These are phyloP conservation scores for Pachysandra terminalis DNA, from an alignment of 164 flowering plant genomes.

Conservation along the genomic window DNA sequence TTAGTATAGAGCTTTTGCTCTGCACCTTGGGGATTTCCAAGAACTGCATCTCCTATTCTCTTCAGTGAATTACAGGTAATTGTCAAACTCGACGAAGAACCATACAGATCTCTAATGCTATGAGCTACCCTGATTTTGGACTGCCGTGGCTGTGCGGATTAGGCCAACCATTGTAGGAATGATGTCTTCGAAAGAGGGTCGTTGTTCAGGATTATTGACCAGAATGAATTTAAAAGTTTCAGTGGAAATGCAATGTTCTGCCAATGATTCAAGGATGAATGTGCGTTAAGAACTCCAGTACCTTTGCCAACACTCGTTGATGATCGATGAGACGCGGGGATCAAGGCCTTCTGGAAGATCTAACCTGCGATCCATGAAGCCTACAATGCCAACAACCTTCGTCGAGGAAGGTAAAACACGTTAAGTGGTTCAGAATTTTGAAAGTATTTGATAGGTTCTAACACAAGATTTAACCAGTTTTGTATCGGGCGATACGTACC, in stretches of 20 bases:
- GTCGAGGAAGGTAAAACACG: background rate
- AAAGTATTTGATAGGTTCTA: no score
- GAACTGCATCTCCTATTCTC: no score
- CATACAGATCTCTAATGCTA: background rate
- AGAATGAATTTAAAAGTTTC: background rate
- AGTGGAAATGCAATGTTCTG: background rate
- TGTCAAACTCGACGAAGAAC: no score
- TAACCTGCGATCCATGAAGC: constrained; percentile 80
- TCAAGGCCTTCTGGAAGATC: constrained; percentile 76
- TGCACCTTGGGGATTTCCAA: no score
- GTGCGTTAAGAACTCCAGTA: constrained; percentile 11
- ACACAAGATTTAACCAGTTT: no score
- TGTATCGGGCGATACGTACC: no score
- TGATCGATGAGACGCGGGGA: constrained; percentile 59
- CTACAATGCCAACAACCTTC: constrained; percentile 87
- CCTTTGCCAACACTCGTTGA: constrained; percentile 81
- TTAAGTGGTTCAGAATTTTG: background rate
- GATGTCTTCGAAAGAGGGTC: constrained; percentile 72
- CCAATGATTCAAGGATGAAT: background rate
- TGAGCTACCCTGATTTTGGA: constrained; percentile 8
- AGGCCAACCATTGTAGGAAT: constrained; percentile 39
- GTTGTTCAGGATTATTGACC: constrained; percentile 49
- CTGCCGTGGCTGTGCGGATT: constrained; percentile 17
- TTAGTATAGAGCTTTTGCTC: no score
- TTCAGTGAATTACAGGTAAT: no score